A percentile compares a stretch with the other conserved stretches of the same genome.
phyloP scores from a whole-genome alignment of 495 filamentous ascomycete species.

The Aspergillus homomorphus region DNA sequence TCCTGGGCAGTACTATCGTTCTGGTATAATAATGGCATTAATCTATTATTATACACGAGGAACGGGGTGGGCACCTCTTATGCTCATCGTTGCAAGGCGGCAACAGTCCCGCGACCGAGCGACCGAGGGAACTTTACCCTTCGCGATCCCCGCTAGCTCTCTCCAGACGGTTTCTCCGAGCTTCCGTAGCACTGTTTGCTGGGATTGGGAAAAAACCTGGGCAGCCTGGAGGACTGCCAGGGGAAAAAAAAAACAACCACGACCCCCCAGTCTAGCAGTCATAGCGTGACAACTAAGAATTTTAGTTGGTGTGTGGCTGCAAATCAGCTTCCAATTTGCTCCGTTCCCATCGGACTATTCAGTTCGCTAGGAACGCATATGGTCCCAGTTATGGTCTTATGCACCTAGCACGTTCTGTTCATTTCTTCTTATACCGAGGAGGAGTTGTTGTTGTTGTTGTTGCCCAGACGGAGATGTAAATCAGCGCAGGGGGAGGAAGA shows the following conservation, averaged over 20 bases:
- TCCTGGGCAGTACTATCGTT: not conserved
- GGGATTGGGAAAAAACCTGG: not conserved
- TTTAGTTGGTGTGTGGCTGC: constrained; percentile 11
- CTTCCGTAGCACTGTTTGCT: constrained; percentile 5
- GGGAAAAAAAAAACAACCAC: too few relatives aligned
- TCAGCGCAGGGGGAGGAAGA: not conserved
- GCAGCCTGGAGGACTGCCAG: constrained; percentile 5
- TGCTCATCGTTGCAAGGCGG: not conserved
- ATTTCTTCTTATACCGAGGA: constrained; percentile 9
- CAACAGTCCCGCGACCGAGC: not conserved
- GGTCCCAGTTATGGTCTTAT: constrained; percentile 14
- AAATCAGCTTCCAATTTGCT: constrained; percentile 16
- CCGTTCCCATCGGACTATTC: constrained; percentile 8
- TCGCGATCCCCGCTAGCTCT: not conserved
- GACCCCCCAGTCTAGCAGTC: too few relatives aligned
- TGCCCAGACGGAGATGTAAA: not conserved
- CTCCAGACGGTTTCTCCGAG: constrained; percentile 18
- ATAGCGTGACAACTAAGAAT: constrained; percentile 16
- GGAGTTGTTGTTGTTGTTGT: not conserved
- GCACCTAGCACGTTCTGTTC: constrained; percentile 19
- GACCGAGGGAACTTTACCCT: constrained; percentile 7
- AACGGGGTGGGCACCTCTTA: too few relatives aligned
- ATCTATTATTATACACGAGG: constrained; percentile 5
- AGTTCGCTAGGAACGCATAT: constrained; percentile 8
- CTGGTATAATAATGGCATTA: constrained; percentile 1